Evolutionary conservation across 371 early-diverging fungal species (phyloP).

Genomic region (Apophysomyces elegans): DNA sequence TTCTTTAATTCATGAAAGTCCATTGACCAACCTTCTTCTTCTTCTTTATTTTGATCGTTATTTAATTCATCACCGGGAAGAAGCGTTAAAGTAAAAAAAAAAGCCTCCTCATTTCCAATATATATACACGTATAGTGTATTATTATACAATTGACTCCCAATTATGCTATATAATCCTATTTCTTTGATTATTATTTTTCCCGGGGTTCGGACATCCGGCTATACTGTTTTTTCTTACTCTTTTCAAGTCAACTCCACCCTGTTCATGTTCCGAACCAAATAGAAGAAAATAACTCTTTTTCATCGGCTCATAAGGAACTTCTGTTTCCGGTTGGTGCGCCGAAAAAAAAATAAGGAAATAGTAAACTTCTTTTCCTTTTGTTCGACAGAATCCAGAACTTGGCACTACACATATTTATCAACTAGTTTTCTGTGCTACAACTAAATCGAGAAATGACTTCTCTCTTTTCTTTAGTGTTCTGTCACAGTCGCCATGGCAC

Average conservation of each 20-base stretch:
- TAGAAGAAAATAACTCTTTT: not conserved
- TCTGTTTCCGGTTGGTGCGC: constrained; percentile 7
- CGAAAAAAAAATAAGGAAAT: not conserved
- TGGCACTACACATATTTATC: not conserved
- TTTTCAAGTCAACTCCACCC: not conserved
- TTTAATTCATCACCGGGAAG: no score
- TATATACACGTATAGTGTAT: no score
- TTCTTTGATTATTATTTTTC: not conserved
- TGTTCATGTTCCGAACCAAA: constrained; percentile 1
- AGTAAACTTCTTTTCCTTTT: not conserved
- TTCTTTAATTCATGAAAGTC: no score
- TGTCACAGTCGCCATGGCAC: constrained; percentile 19
- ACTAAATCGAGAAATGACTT: not conserved
- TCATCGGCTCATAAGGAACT: not conserved
- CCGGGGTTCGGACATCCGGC: constrained; percentile 2
- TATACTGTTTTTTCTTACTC: not conserved
- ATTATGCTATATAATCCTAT: no score
- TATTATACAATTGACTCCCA: no score
- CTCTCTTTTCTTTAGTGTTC: constrained; percentile 8
- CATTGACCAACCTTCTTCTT: no score
- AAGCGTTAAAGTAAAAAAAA: no score
- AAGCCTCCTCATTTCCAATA: no score
- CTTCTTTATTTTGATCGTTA: no score
- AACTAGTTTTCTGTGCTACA: not conserved
- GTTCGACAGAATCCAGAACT: constrained; percentile 1